A percentile compares a stretch with the other conserved stretches of the same genome.
Conservation (phyloP, 371 early-diverging fungal species). For the Dinochytrium kinnereticum region DNA sequence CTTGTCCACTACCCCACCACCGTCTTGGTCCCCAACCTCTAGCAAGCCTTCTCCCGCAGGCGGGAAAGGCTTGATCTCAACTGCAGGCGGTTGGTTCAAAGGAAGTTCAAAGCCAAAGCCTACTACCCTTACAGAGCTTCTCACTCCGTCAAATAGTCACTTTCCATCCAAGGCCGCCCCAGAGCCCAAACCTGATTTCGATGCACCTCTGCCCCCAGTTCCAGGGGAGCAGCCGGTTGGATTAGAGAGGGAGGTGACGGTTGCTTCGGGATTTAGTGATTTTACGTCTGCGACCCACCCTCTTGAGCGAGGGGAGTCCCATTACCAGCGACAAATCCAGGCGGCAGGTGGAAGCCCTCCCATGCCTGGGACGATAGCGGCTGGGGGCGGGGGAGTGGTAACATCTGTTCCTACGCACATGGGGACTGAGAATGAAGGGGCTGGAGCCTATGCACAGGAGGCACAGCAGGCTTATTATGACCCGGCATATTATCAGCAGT, state of each 20-base stretch:
- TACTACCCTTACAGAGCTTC: neutral
- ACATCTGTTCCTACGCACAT: too few species aligned
- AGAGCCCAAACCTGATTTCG: neutral
- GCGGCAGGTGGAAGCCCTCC: too few species aligned
- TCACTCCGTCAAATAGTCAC: neutral
- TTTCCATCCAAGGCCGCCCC: neutral
- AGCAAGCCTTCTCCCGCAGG: too few species aligned
- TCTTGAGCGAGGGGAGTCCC: neutral
- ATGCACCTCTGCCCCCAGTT: neutral
- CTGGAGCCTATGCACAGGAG: neutral
- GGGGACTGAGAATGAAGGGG: neutral
- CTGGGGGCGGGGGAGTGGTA: too few species aligned
- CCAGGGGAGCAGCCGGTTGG: neutral
- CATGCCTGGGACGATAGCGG: too few species aligned
- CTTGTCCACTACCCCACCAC: neutral
- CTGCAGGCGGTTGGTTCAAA: too few species aligned
- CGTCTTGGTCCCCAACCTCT: neutral
- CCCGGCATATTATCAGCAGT: constrained; percentile 6
- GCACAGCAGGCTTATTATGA: neutral
- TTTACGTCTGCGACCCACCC: neutral
- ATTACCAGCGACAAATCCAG: too few species aligned
- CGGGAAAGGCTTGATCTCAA: too few species aligned
- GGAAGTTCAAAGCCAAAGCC: neutral
- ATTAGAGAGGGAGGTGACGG: neutral
- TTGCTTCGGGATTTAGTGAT: neutral